Conservation (phyloP, 1,284 basidiomycete genomes). For the Heliocybe sulcata region DNA sequence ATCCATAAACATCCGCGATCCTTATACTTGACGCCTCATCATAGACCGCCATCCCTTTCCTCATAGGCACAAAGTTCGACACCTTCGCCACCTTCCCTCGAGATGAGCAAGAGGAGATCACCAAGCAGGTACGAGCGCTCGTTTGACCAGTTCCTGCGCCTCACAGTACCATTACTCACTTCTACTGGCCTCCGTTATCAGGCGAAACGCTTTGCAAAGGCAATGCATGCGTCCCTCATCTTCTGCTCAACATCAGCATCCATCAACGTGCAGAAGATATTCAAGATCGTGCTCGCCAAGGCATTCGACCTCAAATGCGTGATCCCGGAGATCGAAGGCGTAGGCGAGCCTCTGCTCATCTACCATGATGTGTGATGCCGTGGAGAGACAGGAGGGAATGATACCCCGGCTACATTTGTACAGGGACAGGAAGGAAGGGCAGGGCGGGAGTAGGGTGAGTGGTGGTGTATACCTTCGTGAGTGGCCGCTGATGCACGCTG, state of each 20-base stretch:
- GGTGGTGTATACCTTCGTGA: background rate
- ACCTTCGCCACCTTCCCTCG: slow-evolving; percentile 91
- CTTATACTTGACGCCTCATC: background rate
- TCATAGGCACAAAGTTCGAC: slow-evolving; percentile 98
- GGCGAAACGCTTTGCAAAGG: slow-evolving; percentile 94
- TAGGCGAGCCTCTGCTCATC: slow-evolving; percentile 88
- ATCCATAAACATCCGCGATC: too few relatives aligned
- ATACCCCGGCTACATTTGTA: background rate
- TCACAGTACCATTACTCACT: slow-evolving; percentile 3
- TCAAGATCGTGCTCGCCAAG: slow-evolving; percentile 92
- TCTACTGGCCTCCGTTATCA: slow-evolving; percentile 19
- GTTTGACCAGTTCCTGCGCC: slow-evolving; percentile 6
- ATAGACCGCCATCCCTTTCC: slow-evolving; percentile 91
- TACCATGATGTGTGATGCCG: slow-evolving; percentile 77
- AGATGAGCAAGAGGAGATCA: slow-evolving; percentile 98
- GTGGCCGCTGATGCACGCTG: background rate
- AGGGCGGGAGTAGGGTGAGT: background rate
- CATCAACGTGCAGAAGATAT: slow-evolving; percentile 99
- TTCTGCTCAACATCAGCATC: slow-evolving; percentile 97
- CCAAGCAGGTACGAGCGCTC: slow-evolving; percentile 68
- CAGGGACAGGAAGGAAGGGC: background rate
- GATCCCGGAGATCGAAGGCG: slow-evolving; percentile 93
- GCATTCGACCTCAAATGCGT: slow-evolving; percentile 92
- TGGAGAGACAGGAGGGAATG: background rate
- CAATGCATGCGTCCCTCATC: slow-evolving; percentile 97